phyloP scores from a whole-genome alignment of 2,329 filamentous ascomycete genomes.

The Dactylellina sp. region DNA sequence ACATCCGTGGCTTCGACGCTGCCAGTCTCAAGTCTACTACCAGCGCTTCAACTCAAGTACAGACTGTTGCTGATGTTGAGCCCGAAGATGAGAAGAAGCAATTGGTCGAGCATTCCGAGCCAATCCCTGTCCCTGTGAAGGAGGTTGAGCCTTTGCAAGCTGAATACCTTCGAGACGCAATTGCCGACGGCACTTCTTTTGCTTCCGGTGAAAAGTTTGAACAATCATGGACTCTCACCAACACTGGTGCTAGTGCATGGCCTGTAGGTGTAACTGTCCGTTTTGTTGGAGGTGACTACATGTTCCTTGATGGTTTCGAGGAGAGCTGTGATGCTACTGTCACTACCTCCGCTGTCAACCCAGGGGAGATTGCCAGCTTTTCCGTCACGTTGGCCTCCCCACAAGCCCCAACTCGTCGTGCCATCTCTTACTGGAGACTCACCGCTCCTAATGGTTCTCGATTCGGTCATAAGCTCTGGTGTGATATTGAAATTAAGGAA shows the following conservation, averaged over 20 bases:
- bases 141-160: constrained; percentile 68
- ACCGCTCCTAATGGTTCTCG: constrained; percentile 82
- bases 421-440: constrained; percentile 96
- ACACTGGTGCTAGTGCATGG: constrained; percentile 83
- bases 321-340: constrained; percentile 72
- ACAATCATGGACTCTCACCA: constrained; percentile 91
- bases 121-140: constrained; percentile 59
- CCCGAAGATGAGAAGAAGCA: constrained; percentile 65
- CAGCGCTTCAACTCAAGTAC: constrained; percentile 72
- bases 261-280: constrained; percentile 89
- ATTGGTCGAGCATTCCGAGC: constrained; percentile 61
- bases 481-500: constrained; percentile 79
- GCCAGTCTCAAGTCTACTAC: constrained; percentile 61
- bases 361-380: constrained; percentile 82
- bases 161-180: constrained; percentile 80
- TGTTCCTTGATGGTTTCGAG: constrained; percentile 91
- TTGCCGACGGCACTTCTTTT: constrained; percentile 81
- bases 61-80: constrained; percentile 79
- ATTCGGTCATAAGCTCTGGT: constrained; percentile 96
- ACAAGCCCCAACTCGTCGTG: constrained; percentile 70
- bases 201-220: constrained; percentile 79
- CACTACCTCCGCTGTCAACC: constrained; percentile 75
- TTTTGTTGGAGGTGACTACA: constrained; percentile 93
- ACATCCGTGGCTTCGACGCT: constrained; percentile 42
- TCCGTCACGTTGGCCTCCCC: constrained; percentile 87